phyloP scores from a whole-genome alignment of 495 filamentous ascomycete genomes.

The Podospora appendiculata region DNA sequence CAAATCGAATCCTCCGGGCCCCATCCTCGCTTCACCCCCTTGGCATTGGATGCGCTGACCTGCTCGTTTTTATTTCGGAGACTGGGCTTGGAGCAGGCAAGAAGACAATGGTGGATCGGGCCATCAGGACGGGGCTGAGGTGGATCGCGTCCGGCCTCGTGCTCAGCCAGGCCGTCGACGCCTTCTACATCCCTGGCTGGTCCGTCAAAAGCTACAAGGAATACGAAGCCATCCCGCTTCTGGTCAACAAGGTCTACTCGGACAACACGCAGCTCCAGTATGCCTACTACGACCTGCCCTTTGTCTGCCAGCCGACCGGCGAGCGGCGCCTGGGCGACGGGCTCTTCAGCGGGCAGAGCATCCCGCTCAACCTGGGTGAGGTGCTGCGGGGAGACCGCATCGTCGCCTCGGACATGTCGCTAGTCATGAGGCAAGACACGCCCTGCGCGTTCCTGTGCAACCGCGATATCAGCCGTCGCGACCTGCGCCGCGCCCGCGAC shows the following conservation, averaged over 20 bases:
- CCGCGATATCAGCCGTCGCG: slow-evolving; percentile 52
- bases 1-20: too few relatives aligned
- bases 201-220: slow-evolving; percentile 77
- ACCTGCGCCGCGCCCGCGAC: slow-evolving; percentile 62
- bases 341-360: slow-evolving; percentile 69
- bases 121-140: slow-evolving; percentile 16
- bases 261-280: slow-evolving; percentile 89
- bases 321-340: slow-evolving; percentile 58
- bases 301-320: slow-evolving; percentile 79
- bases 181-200: slow-evolving; percentile 77
- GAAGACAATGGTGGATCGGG: slow-evolving; percentile 17
- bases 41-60: too few relatives aligned
- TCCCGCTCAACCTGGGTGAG: slow-evolving; percentile 88
- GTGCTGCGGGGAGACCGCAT: slow-evolving; percentile 89
- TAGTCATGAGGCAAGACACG: slow-evolving; percentile 72
- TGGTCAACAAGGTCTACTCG: slow-evolving; percentile 95
- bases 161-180: slow-evolving; percentile 29
- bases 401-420: slow-evolving; percentile 78
- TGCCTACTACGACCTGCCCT: slow-evolving; percentile 88
- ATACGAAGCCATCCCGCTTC: slow-evolving; percentile 71
- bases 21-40: too few relatives aligned
- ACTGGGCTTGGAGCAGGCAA: too few relatives aligned
- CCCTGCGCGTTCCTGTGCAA: slow-evolving; percentile 73
- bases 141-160: slow-evolving; percentile 23
- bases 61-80: too few relatives aligned